Conservation (phyloP, 176 grass and related monocot species). For the Raddia distichophylla region DNA sequence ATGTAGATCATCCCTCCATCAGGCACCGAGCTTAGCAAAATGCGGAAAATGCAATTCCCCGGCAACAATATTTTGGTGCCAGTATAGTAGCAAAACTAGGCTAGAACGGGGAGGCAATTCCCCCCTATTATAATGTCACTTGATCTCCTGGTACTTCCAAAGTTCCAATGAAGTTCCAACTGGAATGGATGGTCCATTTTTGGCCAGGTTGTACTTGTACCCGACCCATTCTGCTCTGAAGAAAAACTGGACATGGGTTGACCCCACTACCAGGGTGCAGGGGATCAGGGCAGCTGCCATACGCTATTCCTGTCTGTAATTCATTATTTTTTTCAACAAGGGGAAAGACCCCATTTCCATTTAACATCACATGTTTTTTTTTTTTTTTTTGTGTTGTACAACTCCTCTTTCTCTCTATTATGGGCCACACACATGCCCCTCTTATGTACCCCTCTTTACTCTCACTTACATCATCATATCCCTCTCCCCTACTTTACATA, state of each 20-base stretch:
- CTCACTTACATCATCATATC: too few species aligned
- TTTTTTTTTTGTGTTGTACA: too few species aligned
- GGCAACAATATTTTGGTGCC: conserved; percentile 15
- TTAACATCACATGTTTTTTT: too few species aligned
- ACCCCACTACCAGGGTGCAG: background rate
- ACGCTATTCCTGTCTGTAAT: background rate
- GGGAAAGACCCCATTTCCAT: too few species aligned
- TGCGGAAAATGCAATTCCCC: conserved; percentile 4
- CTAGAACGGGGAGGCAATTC: background rate
- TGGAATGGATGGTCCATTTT: background rate
- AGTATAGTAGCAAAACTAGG: conserved; percentile 35
- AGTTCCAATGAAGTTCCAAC: background rate
- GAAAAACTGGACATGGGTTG: background rate
- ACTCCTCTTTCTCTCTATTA: too few species aligned
- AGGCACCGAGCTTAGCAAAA: conserved; percentile 21
- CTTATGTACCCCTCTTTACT: too few species aligned
- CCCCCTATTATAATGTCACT: background rate
- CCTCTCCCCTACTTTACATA: too few species aligned
- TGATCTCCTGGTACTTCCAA: background rate
- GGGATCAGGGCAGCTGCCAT: background rate
- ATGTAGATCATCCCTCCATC: conserved; percentile 15
- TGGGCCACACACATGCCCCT: too few species aligned
- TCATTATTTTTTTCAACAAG: too few species aligned
- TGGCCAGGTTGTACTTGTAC: conserved; percentile 17
- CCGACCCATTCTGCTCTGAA: background rate